Evolutionary conservation across 345 rosid genomes (phyloP).

Genomic region (Dovyalis caffra): DNA sequence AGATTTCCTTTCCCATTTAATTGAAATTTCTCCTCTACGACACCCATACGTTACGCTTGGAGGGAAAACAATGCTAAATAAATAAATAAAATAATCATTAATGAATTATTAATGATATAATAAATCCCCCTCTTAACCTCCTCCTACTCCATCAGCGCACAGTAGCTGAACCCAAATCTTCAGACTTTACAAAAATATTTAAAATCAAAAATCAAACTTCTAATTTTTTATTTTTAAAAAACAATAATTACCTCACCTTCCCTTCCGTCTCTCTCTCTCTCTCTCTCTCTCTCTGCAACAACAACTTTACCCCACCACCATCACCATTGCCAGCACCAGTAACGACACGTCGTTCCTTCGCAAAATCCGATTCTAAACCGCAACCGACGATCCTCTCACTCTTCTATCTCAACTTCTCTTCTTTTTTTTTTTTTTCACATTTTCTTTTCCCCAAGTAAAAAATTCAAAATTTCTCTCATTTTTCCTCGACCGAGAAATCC

Average conservation of each 20-base stretch:
- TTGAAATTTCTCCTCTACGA: too few species aligned
- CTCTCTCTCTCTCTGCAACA: neutral
- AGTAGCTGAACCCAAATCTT: neutral
- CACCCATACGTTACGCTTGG: neutral
- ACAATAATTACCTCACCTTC: neutral
- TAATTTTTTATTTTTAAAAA: neutral
- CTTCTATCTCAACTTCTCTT: too few species aligned
- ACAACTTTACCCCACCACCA: neutral
- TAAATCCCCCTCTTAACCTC: neutral
- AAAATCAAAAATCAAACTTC: neutral
- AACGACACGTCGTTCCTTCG: neutral
- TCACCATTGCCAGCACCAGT: neutral
- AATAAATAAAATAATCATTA: neutral
- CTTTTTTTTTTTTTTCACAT: neutral
- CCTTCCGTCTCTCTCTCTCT: neutral
- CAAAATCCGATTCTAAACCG: neutral
- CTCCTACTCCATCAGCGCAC: neutral
- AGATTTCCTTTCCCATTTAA: too few species aligned
- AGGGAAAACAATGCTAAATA: neutral
- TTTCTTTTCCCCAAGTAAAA: neutral
- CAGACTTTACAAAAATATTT: neutral
- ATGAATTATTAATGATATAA: neutral
- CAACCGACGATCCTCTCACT: neutral
- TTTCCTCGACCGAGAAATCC: too few species aligned
- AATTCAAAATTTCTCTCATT: neutral